Evolutionary conservation across 148 eudicot genomes (phyloP).

Genomic region (Rhododendron kiyosumense): DNA sequence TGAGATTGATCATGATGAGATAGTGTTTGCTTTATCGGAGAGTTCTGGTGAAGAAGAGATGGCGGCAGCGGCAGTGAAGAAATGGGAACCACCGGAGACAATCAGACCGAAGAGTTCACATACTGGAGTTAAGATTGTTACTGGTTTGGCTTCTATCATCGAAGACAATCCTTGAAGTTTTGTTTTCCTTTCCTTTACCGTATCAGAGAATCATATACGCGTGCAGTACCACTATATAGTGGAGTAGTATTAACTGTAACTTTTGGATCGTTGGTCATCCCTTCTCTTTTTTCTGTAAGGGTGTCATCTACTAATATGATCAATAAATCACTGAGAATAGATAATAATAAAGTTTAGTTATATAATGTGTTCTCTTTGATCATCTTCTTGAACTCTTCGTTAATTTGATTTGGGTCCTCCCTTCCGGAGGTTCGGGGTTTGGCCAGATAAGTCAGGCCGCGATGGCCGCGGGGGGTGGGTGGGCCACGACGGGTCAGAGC

Average conservation of each 20-base stretch:
- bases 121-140: slow-evolving; percentile 36
- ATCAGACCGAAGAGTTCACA: slow-evolving; percentile 24
- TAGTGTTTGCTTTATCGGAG: slow-evolving; percentile 39
- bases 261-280: slow-evolving; percentile 23
- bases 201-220: not conserved
- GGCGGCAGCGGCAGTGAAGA: slow-evolving; percentile 3
- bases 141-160: slow-evolving; percentile 55
- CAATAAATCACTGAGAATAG: slow-evolving; percentile 6
- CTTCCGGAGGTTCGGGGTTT: too few relatives aligned
- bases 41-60: slow-evolving; percentile 47
- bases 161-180: slow-evolving; percentile 45
- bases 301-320: slow-evolving; percentile 32
- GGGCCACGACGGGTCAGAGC: too few relatives aligned
- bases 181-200: slow-evolving; percentile 10
- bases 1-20: slow-evolving; percentile 18
- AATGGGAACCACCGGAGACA: slow-evolving; percentile 19
- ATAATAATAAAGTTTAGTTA: not conserved
- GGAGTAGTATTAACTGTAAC: not conserved
- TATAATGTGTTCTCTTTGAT: not conserved
- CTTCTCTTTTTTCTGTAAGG: slow-evolving; percentile 51
- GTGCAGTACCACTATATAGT: not conserved
- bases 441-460: too few relatives aligned
- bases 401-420: too few relatives aligned
- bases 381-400: not conserved
- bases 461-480: too few relatives aligned